Percentiles rank a stretch among this genome's conserved stretches.
phyloP scores from a whole-genome alignment of 495 filamentous ascomycete genomes.

The Aspergillus saccharolyticus region DNA sequence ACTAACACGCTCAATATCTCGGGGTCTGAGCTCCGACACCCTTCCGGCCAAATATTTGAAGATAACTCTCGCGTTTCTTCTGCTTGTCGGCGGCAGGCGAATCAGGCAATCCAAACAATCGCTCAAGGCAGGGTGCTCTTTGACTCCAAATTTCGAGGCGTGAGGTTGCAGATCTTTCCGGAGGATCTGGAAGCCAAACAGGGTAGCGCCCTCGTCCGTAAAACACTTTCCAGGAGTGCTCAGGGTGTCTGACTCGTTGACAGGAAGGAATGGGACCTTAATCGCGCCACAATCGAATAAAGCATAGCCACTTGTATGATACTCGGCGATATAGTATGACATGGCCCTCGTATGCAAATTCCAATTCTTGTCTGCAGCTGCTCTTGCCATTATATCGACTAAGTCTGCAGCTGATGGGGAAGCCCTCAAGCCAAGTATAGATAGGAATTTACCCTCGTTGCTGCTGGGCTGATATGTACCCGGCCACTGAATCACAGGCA shows the following conservation, averaged over 20 bases:
- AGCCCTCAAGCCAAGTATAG: conserved; percentile 61
- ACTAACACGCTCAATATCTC: conserved; percentile 53
- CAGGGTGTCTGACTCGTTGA: conserved; percentile 58
- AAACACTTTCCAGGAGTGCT: conserved; percentile 75
- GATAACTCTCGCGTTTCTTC: conserved; percentile 57
- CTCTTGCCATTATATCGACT: conserved; percentile 65
- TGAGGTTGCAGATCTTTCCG: conserved; percentile 66
- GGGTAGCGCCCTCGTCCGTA: conserved; percentile 66
- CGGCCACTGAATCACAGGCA: conserved; percentile 85
- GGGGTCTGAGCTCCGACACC: conserved; percentile 61
- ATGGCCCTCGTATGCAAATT: conserved; percentile 58
- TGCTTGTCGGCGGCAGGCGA: conserved; percentile 60
- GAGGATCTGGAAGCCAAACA: conserved; percentile 77
- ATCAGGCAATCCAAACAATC: conserved; percentile 68
- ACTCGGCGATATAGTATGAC: conserved; percentile 76
- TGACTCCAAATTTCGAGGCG: conserved; percentile 77
- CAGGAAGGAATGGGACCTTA: conserved; percentile 63
- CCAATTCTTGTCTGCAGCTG: conserved; percentile 50
- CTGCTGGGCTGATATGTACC: conserved; percentile 58
- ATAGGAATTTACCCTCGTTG: conserved; percentile 68
- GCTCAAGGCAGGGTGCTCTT: conserved; percentile 67
- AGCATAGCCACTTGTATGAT: conserved; percentile 70
- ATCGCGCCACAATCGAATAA: conserved; percentile 51
- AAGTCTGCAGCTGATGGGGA: conserved; percentile 66
- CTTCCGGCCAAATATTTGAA: conserved; percentile 82